Evolutionary conservation across 208 protist species (phyloP).

Genomic region (Acanthamoeba triangularis): DNA sequence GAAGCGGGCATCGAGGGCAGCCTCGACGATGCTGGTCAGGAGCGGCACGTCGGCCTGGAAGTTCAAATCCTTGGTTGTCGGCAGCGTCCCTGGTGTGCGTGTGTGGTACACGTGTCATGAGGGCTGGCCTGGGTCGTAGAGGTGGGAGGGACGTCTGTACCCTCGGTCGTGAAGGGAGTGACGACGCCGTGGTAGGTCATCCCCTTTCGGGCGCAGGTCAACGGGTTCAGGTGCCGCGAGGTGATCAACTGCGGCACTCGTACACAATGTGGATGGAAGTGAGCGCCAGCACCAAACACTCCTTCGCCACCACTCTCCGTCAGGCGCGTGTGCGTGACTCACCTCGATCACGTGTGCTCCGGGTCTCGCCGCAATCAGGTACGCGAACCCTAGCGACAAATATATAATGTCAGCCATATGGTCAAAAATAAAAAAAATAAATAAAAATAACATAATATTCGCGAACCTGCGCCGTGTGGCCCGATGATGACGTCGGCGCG

Average conservation of each 20-base stretch:
- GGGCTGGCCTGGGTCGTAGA: not conserved
- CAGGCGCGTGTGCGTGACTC: not conserved
- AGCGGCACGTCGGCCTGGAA: not conserved
- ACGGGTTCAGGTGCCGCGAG: not conserved
- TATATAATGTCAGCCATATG: not conserved
- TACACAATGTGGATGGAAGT: not conserved
- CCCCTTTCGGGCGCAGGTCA: not conserved
- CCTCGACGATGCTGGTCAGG: not conserved
- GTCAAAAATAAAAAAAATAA: not conserved
- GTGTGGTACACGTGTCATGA: not conserved
- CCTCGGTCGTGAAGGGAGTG: not conserved
- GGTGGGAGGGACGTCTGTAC: not conserved
- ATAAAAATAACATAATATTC: not conserved
- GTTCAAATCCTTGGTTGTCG: not conserved
- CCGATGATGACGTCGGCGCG: slow-evolving; percentile 1
- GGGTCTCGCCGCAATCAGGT: not conserved
- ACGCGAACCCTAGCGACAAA: not conserved
- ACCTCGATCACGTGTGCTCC: not conserved
- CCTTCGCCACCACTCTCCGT: not conserved
- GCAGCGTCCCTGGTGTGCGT: not conserved
- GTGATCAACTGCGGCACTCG: not conserved
- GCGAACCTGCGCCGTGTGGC: slow-evolving; percentile 43
- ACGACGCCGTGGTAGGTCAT: not conserved
- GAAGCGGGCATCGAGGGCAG: slow-evolving; percentile 5
- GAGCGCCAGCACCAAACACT: not conserved